These are phyloP conservation scores for Xylaria sp. DNA, from an alignment of 495 filamentous ascomycete genomes.

Conservation along the genomic window DNA sequence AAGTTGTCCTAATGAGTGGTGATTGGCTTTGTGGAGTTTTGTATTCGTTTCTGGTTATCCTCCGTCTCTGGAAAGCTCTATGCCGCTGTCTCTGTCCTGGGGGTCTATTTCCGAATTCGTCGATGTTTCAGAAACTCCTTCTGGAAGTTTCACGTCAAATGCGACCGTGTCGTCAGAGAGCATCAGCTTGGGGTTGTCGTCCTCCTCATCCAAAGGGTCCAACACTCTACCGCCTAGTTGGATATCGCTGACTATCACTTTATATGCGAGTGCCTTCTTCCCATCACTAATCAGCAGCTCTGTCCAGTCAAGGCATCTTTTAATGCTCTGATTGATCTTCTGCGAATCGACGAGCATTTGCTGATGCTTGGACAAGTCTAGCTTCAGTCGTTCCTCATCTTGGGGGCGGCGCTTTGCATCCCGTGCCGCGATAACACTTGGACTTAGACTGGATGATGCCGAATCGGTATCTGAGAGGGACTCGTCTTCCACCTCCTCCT, in stretches of 20 bases:
- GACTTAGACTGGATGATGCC: constrained; percentile 54
- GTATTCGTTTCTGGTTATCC: constrained; percentile 32
- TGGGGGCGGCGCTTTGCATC: constrained; percentile 56
- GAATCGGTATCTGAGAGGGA: constrained; percentile 47
- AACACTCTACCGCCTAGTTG: constrained; percentile 83
- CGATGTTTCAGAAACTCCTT: constrained; percentile 24
- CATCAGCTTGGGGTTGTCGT: constrained; percentile 38
- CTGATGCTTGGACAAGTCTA: constrained; percentile 89
- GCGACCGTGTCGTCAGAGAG: constrained; percentile 37
- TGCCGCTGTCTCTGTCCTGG: constrained; percentile 62
- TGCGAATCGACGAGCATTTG: constrained; percentile 86
- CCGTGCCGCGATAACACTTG: constrained; percentile 50
- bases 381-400: constrained; percentile 78
- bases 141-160: constrained; percentile 20
- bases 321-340: constrained; percentile 92
- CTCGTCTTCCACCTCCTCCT: constrained; percentile 48
- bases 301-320: constrained; percentile 83
- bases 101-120: constrained; percentile 44
- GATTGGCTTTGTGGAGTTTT: constrained; percentile 16
- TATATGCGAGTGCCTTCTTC: constrained; percentile 83
- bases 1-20: constrained; percentile 30
- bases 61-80: constrained; percentile 52
- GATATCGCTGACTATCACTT: constrained; percentile 77
- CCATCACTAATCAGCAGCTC: constrained; percentile 90
- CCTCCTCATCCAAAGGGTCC: constrained; percentile 66